Evolutionary conservation across 1,284 basidiomycete genomes (phyloP).

Genomic region (Ceratobasidium sp.): DNA sequence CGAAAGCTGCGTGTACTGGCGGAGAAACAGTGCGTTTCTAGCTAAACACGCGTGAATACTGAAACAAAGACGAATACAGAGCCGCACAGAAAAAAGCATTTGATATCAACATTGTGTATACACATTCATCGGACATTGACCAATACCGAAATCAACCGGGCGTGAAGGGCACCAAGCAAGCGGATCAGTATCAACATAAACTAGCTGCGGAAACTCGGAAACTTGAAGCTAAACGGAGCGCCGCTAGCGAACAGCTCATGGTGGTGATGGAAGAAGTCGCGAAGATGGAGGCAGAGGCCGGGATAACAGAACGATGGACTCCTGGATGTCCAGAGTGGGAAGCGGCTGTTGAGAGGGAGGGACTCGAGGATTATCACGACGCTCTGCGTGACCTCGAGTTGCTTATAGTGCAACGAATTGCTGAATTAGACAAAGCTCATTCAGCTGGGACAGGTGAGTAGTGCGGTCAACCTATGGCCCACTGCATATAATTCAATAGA

Average conservation of each 20-base stretch:
- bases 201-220: neutral
- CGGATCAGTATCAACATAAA: neutral
- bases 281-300: neutral
- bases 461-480: neutral
- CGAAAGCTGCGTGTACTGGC: neutral
- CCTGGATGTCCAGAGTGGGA: slow-evolving; percentile 43
- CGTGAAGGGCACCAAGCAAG: neutral
- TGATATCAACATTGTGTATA: neutral
- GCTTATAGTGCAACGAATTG: slow-evolving; percentile 28
- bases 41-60: too few relatives aligned
- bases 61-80: neutral
- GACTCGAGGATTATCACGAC: neutral
- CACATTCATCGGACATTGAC: neutral
- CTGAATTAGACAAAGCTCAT: slow-evolving; percentile 45
- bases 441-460: slow-evolving; percentile 19
- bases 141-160: neutral
- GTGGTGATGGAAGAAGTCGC: neutral
- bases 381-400: slow-evolving; percentile 52
- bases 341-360: neutral
- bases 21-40: slow-evolving; percentile 1
- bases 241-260: neutral
- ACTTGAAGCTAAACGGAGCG: neutral
- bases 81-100: neutral
- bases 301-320: neutral
- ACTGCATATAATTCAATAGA: neutral